phyloP scores from a whole-genome alignment of 2,329 filamentous ascomycete species.

The Trichocomaceae sp. region DNA sequence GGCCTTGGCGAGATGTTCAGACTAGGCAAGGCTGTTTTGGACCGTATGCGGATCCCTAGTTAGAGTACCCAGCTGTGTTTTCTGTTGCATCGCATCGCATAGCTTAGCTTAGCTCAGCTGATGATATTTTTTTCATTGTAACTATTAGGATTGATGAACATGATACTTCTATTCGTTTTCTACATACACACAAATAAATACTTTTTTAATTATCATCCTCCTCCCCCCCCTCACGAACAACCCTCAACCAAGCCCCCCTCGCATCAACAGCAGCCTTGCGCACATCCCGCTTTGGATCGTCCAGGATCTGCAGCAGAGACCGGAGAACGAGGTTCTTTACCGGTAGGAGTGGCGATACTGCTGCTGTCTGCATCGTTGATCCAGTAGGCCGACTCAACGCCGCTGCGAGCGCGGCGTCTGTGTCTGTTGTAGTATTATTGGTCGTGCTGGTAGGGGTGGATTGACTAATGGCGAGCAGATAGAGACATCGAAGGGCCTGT shows the following conservation, averaged over 20 bases:
- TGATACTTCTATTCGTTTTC: not conserved
- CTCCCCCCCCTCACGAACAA: slow-evolving; percentile 52
- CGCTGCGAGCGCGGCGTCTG: slow-evolving; percentile 5
- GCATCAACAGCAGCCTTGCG: slow-evolving; percentile 57
- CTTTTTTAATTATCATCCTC: slow-evolving; percentile 44
- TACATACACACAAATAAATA: no score
- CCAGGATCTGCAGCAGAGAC: slow-evolving; percentile 49
- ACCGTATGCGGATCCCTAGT: slow-evolving; percentile 5
- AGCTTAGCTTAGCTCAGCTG: no score
- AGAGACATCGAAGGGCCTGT: slow-evolving; percentile 33
- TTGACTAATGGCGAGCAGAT: slow-evolving; percentile 28
- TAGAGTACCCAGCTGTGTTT: no score
- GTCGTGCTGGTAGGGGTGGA: slow-evolving; percentile 19
- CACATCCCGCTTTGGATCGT: slow-evolving; percentile 58
- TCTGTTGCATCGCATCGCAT: no score
- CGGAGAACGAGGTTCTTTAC: slow-evolving; percentile 53
- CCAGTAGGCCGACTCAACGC: slow-evolving; percentile 7
- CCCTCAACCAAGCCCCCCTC: slow-evolving; percentile 52
- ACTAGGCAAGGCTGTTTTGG: slow-evolving; percentile 23
- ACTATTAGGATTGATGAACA: not conserved
- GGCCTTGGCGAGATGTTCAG: slow-evolving; percentile 25
- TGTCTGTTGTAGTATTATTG: not conserved
- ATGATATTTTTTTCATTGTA: not conserved
- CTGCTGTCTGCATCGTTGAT: slow-evolving; percentile 13
- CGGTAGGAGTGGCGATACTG: slow-evolving; percentile 46